Conservation (phyloP, 2,329 filamentous ascomycete species). For the Hypoxylon sp. region DNA sequence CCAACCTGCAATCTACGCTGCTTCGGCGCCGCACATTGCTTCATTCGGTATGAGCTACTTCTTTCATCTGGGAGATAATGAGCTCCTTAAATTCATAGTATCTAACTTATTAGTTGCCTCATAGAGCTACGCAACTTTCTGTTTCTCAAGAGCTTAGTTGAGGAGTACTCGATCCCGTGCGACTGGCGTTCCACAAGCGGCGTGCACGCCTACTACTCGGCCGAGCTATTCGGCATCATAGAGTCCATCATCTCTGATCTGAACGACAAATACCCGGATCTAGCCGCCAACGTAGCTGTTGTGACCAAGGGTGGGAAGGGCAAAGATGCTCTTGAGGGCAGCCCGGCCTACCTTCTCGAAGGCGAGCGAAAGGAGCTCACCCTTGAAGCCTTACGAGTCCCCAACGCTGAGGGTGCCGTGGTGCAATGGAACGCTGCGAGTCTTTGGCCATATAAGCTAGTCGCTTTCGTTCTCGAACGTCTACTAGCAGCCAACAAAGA, state of each 20-base stretch:
- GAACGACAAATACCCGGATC: slow-evolving; percentile 60
- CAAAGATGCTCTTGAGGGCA: slow-evolving; percentile 20
- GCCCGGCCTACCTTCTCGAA: slow-evolving; percentile 35
- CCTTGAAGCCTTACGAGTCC: slow-evolving; percentile 63
- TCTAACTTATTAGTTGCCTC: too few relatives aligned
- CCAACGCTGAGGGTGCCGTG: slow-evolving; percentile 68
- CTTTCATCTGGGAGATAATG: too few relatives aligned
- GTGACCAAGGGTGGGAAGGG: slow-evolving; percentile 47
- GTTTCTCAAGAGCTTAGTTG: slow-evolving; percentile 66
- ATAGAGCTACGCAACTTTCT: slow-evolving; percentile 75
- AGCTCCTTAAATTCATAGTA: too few relatives aligned
- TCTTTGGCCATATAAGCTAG: slow-evolving; percentile 86
- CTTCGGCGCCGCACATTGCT: slow-evolving; percentile 64
- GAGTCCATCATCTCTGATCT: slow-evolving; percentile 61
- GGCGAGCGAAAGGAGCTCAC: slow-evolving; percentile 43
- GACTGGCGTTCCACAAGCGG: slow-evolving; percentile 72
- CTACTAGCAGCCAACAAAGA: slow-evolving; percentile 52
- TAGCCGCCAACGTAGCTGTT: slow-evolving; percentile 59
- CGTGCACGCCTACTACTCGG: slow-evolving; percentile 69
- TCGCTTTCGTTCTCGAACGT: slow-evolving; percentile 73
- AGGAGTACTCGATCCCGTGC: slow-evolving; percentile 67
- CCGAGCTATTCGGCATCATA: slow-evolving; percentile 62
- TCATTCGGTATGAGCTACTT: too few relatives aligned
- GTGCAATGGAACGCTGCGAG: slow-evolving; percentile 71
- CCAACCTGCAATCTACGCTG: slow-evolving; percentile 73